Evolutionary conservation across 805 yeast species (phyloP), one percentile per base, ranked within the genome.

Genomic region (Tetrapisispora phaffii): DNA sequence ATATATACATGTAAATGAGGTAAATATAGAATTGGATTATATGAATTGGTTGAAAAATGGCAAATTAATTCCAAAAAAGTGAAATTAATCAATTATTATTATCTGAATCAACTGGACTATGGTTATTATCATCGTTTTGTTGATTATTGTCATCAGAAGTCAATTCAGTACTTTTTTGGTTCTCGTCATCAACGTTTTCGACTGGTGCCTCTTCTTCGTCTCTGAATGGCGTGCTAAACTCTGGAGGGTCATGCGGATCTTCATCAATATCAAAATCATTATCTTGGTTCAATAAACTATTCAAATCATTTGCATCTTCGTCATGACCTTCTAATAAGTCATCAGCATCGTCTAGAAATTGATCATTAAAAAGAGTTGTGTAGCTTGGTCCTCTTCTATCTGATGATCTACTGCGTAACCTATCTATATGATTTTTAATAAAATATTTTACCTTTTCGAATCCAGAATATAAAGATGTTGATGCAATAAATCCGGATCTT

Each of bases 401-500:
- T 19, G 56, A 53, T 9, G 59, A 44, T 28, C 66, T 61, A 32
- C 60, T 55, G 33, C 54, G 55, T 17, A 55, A 32, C 33, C 43
- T 47, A 17, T 47, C 43, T 8, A 49, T 46, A 4, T 50, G 22
- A 4, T 51, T 52, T 1, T 46, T 44, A 20, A 47, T 6, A 5
- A 51, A 38, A 16, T 59, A 49, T 34, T 52, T 52, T 3, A 45
- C 9, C n/a, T 51, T 37, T 38, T 57, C 57, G 17, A 47, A 46
- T 4, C 49, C 53, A 2, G 65, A 53, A 21, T 53, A 52, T 1
- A 59, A 23, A 2, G 70, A 71, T 4, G 80, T 77, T 28, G 63
- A 69, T 3, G 60, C 63, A 28, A 68, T 57, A 17, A 82, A 71
- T 0, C 85, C 84, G n/a, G 76, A 73, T 50, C 65, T 71, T 3